phyloP scores from a whole-genome alignment of 495 filamentous ascomycete species.

The Aspergillus affinis region DNA sequence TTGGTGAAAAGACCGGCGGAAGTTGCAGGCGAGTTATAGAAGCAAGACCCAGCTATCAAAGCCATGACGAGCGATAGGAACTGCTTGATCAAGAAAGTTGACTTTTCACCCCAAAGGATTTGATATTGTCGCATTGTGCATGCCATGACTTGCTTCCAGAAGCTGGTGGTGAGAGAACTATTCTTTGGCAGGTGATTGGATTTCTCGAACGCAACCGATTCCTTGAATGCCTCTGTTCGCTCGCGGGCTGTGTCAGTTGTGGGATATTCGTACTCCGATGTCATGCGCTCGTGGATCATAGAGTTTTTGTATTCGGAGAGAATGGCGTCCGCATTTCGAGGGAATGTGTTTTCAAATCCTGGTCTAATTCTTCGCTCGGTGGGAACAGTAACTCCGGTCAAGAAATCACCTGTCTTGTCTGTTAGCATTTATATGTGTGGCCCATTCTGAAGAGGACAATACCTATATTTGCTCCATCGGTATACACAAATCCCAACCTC shows the following conservation, averaged over 20 bases:
- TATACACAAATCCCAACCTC: slow-evolving; percentile 62
- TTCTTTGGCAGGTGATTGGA: slow-evolving; percentile 38
- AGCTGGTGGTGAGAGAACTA: slow-evolving; percentile 58
- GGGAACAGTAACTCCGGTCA: slow-evolving; percentile 71
- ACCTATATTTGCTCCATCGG: slow-evolving; percentile 62
- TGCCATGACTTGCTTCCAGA: slow-evolving; percentile 56
- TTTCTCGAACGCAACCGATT: slow-evolving; percentile 45
- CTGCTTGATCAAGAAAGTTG: slow-evolving; percentile 60
- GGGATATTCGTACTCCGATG: slow-evolving; percentile 52
- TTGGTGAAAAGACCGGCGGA: slow-evolving; percentile 52
- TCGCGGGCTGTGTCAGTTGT: slow-evolving; percentile 40
- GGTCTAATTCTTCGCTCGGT: slow-evolving; percentile 58
- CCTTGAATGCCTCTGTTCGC: slow-evolving; percentile 49
- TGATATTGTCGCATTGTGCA: slow-evolving; percentile 56
- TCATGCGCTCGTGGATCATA: slow-evolving; percentile 31
- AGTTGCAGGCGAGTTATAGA: slow-evolving; percentile 38
- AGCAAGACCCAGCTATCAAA: slow-evolving; percentile 42
- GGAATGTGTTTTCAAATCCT: slow-evolving; percentile 50
- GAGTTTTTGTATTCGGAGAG: slow-evolving; percentile 43
- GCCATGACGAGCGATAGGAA: slow-evolving; percentile 41
- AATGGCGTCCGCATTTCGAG: slow-evolving; percentile 45
- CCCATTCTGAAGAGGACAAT: not conserved
- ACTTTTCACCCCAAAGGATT: slow-evolving; percentile 60
- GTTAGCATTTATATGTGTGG: not conserved
- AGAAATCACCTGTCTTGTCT: slow-evolving; percentile 50